Percentiles rank a stretch among this genome's conserved stretches.
phyloP scores from a whole-genome alignment of 192 early-diverging fungal genomes.

The Chytriomyces sp. region DNA sequence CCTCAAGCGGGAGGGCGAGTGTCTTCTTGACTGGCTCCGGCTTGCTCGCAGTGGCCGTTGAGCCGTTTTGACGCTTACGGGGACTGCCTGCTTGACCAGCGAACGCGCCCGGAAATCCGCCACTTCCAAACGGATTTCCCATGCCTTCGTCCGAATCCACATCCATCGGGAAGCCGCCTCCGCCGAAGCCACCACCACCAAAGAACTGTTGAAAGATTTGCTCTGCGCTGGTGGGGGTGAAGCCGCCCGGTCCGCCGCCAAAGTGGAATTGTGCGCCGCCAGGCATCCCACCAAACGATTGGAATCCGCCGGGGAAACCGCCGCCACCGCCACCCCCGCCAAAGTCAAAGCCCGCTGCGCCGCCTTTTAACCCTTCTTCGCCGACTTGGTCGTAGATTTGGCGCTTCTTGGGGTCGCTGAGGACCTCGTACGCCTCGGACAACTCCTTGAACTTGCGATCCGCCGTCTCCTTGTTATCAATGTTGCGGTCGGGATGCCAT shows the following conservation, averaged over 20 bases:
- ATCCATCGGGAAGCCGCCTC: conserved; percentile 30
- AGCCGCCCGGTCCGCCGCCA: conserved; percentile 58
- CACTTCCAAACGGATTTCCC: conserved; percentile 36
- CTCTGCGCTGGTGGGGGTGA: conserved; percentile 77
- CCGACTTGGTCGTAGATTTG: conserved; percentile 60
- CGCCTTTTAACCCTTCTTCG: conserved; percentile 59
- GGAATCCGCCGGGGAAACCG: conserved; percentile 28
- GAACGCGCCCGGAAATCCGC: conserved; percentile 57
- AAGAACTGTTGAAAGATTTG: conserved; percentile 93
- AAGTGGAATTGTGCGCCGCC: conserved; percentile 16
- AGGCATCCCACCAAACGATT: neutral
- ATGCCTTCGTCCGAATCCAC: conserved; percentile 53
- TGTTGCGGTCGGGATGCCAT: conserved; percentile 82
- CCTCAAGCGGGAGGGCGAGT: conserved; percentile 84
- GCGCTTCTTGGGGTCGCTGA: conserved; percentile 56
- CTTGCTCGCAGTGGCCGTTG: conserved; percentile 26
- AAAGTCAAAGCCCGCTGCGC: conserved; percentile 9
- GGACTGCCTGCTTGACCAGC: conserved; percentile 21
- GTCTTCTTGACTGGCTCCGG: conserved; percentile 57
- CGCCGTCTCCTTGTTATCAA: conserved; percentile 65
- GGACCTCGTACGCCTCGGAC: conserved; percentile 62
- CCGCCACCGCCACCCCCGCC: conserved; percentile 52
- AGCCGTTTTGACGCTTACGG: conserved; percentile 30
- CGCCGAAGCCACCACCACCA: conserved; percentile 50
- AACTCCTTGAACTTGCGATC: conserved; percentile 78